A percentile compares a stretch with the other conserved stretches of the same genome.
These are phyloP conservation scores for Apophysomyces elegans DNA, from an alignment of 371 early-diverging fungal species.

Conservation along the genomic window DNA sequence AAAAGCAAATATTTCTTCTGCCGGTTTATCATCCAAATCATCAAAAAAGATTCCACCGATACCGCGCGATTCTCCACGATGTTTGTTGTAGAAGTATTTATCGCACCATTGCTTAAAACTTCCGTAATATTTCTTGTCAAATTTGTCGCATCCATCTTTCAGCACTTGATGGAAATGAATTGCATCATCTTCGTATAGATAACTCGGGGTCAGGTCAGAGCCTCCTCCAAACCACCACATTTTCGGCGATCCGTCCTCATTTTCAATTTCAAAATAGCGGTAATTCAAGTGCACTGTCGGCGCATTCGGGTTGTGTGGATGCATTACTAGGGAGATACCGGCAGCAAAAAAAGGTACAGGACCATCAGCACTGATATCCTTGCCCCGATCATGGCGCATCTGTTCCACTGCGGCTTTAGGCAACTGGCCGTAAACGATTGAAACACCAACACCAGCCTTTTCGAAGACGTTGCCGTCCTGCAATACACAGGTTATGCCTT, in stretches of 20 bases:
- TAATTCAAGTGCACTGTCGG: constrained; percentile 96
- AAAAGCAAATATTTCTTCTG: constrained; percentile 72
- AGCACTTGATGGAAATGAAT: constrained; percentile 78
- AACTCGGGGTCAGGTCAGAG: constrained; percentile 79
- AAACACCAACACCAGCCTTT: constrained; percentile 92
- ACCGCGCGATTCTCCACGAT: constrained; percentile 82
- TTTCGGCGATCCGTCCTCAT: constrained; percentile 57
- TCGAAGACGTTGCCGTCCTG: constrained; percentile 91
- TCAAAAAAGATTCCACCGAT: constrained; percentile 90
- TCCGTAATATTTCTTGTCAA: constrained; percentile 68
- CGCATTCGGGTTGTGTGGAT: constrained; percentile 92
- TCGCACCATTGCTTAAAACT: constrained; percentile 87
- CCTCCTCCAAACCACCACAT: constrained; percentile 89
- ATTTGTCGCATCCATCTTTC: constrained; percentile 78
- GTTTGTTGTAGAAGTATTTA: constrained; percentile 75
- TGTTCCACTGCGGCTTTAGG: constrained; percentile 73
- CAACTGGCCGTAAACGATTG: constrained; percentile 77
- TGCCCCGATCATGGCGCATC: constrained; percentile 73
- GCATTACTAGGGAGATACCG: constrained; percentile 90
- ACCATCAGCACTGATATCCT: constrained; percentile 47
- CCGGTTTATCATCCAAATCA: constrained; percentile 70
- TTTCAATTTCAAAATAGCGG: constrained; percentile 91
- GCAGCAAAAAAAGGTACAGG: constrained; percentile 82
- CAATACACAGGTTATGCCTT: constrained; percentile 89
- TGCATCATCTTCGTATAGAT: constrained; percentile 79